Percentiles rank a stretch among this genome's conserved stretches.
Conservation (phyloP, 192 early-diverging fungal species). For the Geosiphon pyriformis region DNA sequence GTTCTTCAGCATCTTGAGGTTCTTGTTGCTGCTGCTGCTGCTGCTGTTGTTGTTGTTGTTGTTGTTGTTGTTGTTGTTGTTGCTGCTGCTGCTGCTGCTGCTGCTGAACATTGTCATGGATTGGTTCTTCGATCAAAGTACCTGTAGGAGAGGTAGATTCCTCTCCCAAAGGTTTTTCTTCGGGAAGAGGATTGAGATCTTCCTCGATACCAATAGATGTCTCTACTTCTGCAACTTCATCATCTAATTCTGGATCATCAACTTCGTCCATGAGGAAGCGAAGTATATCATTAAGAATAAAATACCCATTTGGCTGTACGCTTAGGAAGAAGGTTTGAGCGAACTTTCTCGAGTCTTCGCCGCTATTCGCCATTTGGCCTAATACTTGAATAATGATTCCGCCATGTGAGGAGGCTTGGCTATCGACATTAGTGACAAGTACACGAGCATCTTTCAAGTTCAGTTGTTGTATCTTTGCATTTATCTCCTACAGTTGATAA, state of each 20-base stretch:
- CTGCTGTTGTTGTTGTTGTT: not conserved
- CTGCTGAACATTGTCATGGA: not conserved
- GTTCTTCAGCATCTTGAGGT: not conserved
- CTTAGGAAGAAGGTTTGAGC: constrained; percentile 90
- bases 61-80: not conserved
- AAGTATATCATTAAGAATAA: constrained; percentile 91
- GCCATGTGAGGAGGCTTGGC: constrained; percentile 62
- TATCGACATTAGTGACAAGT: constrained; percentile 81
- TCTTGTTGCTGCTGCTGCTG: not conserved
- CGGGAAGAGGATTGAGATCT: not conserved
- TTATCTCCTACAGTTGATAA: constrained; percentile 65
- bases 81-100: not conserved
- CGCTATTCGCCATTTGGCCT: constrained; percentile 85
- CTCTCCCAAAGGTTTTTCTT: not conserved
- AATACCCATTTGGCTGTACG: constrained; percentile 79
- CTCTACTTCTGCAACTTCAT: constrained; percentile 28
- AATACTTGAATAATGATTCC: constrained; percentile 88
- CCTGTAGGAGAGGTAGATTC: not conserved
- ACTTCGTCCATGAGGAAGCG: constrained; percentile 85
- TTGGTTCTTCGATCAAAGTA: constrained; percentile 21
- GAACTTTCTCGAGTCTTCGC: constrained; percentile 74
- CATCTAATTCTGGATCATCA: constrained; percentile 46
- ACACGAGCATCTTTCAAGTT: constrained; percentile 86
- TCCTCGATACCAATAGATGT: too few relatives aligned
- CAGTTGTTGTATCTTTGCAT: constrained; percentile 59